Evolutionary conservation across 73 alveolate species (phyloP).

Genomic region (Halteria grandinella): DNA sequence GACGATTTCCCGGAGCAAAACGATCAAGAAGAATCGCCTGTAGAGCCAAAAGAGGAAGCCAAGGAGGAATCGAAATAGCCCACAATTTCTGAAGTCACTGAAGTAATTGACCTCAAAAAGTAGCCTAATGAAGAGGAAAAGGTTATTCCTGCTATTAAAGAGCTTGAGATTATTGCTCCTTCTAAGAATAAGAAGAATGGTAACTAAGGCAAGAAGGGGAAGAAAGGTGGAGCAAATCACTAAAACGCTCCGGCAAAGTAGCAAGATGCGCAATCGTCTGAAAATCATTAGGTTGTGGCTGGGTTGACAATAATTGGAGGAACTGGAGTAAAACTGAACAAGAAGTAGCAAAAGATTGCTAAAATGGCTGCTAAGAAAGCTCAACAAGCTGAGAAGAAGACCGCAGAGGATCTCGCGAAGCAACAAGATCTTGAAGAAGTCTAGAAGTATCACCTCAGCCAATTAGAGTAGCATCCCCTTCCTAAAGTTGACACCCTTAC

Average conservation of each 20-base stretch:
- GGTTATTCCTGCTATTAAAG: too few species aligned
- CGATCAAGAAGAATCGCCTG: too few species aligned
- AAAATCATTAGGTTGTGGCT: neutral
- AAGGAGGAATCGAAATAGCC: too few species aligned
- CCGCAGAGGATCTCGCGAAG: neutral
- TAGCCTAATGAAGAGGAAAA: too few species aligned
- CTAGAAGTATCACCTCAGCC: neutral
- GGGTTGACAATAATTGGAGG: neutral
- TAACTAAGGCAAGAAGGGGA: slow-evolving; percentile 5
- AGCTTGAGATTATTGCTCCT: neutral
- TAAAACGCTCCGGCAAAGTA: slow-evolving; percentile 5
- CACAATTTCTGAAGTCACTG: too few species aligned
- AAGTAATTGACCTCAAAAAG: too few species aligned
- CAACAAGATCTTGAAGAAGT: neutral
- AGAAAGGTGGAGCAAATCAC: neutral
- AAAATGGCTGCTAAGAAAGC: neutral
- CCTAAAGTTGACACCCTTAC: neutral
- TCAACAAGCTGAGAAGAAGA: neutral
- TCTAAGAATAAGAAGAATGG: neutral
- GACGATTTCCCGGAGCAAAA: too few species aligned
- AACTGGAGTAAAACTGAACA: neutral
- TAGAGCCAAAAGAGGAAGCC: too few species aligned
- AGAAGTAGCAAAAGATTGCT: neutral
- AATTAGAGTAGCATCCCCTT: too few species aligned
- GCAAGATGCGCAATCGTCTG: slow-evolving; percentile 3